These are phyloP conservation scores for Cephalotrichum gorgonifer DNA, from an alignment of 2,329 filamentous ascomycete species.

Conservation along the genomic window DNA sequence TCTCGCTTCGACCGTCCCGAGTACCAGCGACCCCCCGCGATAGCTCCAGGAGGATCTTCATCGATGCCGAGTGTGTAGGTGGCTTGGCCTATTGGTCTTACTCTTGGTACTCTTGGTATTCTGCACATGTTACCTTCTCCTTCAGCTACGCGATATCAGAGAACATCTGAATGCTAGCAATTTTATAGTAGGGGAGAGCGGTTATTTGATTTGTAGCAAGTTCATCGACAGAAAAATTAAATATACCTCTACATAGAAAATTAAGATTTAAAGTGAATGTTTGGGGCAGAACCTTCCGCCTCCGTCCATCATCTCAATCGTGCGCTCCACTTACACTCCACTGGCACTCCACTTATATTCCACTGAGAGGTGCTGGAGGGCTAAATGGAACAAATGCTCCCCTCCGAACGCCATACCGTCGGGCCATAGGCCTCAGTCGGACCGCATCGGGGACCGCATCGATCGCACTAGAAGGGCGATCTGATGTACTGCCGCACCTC, in stretches of 20 bases:
- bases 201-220: no score
- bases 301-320: no score
- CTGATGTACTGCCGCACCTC: not conserved
- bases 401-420: no score
- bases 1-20: not conserved
- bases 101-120: not conserved
- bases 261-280: no score
- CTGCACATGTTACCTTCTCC: not conserved
- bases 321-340: no score
- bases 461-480: not conserved
- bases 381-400: no score
- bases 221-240: not conserved
- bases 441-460: not conserved
- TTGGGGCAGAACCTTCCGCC: not conserved
- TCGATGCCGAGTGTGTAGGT: not conserved
- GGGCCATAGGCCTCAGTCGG: not conserved
- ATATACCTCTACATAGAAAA: not conserved
- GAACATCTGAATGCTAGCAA: no score
- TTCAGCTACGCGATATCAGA: not conserved
- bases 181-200: no score
- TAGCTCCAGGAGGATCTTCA: not conserved
- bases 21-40: conserved; percentile 3
- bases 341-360: no score
- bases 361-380: no score
- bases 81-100: not conserved